phyloP scores from a whole-genome alignment of 2,329 filamentous ascomycete species.

The Claviceps digitariae region DNA sequence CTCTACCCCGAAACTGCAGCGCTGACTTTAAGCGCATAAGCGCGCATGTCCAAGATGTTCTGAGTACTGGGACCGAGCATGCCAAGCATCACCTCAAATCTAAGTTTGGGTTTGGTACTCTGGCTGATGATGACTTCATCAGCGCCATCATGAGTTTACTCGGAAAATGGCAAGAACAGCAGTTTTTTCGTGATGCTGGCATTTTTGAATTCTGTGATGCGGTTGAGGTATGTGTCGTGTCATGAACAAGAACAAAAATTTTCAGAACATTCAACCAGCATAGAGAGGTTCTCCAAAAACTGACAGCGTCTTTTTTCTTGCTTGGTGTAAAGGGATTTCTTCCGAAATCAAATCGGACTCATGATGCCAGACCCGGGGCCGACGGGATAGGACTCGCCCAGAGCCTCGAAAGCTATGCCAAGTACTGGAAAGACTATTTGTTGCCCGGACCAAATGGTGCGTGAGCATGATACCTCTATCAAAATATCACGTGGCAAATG shows the following conservation, averaged over 20 bases:
- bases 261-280: background rate
- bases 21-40: slow-evolving; percentile 41
- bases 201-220: slow-evolving; percentile 25
- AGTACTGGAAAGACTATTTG: slow-evolving; percentile 32
- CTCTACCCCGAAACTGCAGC: slow-evolving; percentile 45
- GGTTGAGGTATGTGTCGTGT: slow-evolving; percentile 11
- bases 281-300: background rate
- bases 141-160: slow-evolving; percentile 16
- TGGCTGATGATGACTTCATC: slow-evolving; percentile 35
- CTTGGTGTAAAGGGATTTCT: background rate
- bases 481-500: too few species aligned
- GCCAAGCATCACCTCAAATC: slow-evolving; percentile 28
- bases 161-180: slow-evolving; percentile 22
- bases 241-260: background rate
- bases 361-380: slow-evolving; percentile 6
- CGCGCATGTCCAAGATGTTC: slow-evolving; percentile 32
- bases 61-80: slow-evolving; percentile 21
- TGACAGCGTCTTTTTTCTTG: background rate
- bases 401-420: slow-evolving; percentile 39
- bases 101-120: slow-evolving; percentile 26
- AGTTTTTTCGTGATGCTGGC: slow-evolving; percentile 18
- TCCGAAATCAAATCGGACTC: background rate
- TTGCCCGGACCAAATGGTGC: slow-evolving; percentile 30
- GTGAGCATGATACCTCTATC: slow-evolving; percentile 10
- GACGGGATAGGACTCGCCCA: slow-evolving; percentile 39